Evolutionary conservation across 2,329 filamentous ascomycete genomes (phyloP), one percentile per base, ranked within the genome.

Genomic region (Ophiosphaerella narmari): DNA sequence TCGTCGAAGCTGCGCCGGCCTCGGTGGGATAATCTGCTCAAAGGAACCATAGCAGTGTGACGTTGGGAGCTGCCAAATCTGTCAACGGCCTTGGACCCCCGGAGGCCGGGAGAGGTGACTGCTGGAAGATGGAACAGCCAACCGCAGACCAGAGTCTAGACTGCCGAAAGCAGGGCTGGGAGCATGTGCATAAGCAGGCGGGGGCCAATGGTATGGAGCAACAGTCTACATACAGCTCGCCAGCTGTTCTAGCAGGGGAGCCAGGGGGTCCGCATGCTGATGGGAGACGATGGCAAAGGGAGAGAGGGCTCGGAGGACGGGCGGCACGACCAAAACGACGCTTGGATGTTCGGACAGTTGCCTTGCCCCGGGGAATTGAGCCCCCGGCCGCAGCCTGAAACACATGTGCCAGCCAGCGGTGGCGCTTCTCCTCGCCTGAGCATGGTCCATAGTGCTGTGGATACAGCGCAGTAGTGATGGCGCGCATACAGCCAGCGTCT

Each of bases 131-230:
- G 43, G 60, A 62, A 58, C 62, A 59, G 58, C 60, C 55, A 29
- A 47, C 54, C 52, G 50, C 59, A 59, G 54, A 51, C 53, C 52
- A 31, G 50, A 52, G 52, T 46, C 59, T 51, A 58, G 57, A 52
- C 55, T 59, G 54, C 54, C 57, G 51, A 42, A 41, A 51, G 53
- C 50, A 60, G 48, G 53, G 52, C 46, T 52, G 54, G 40, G 54
- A 32, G 56, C 50, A 57, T 56, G 59, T 63, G 65, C 65, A 68
- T 66, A 65, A 60, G 62, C 62, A 63, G 54, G 43, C 46, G 42
- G n/a, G 24, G 39, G 32, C 45, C 45, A 48, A 48, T 42, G 18
- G 45, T 41, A 14, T 29, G 33, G 14, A 31, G 23, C 23, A 37
- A 18, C 24, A 7, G 14, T 26, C 14, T 26, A 41, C 21, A 46